Conservation (phyloP, 78 protist species). For the Mantamonas sphyraenae region DNA sequence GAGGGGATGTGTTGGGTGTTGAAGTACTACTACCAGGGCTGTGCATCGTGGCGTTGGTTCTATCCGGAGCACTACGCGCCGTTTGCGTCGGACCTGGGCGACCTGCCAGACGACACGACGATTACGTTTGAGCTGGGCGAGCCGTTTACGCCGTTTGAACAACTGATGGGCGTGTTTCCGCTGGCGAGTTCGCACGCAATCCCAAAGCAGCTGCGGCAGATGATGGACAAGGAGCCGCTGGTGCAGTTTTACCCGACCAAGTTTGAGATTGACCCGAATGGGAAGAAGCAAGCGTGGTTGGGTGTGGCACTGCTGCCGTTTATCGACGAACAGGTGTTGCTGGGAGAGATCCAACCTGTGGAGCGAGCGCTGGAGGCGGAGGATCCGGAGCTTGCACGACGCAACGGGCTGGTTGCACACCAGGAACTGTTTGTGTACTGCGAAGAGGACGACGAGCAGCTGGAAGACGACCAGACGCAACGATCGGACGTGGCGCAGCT, state of each 20-base stretch:
- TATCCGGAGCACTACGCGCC: constrained; percentile 97
- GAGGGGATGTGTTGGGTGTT: constrained; percentile 94
- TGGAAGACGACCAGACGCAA: too few relatives aligned
- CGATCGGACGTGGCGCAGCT: too few relatives aligned
- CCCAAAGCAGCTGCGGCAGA: constrained; percentile 2
- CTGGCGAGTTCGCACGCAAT: constrained; percentile 29
- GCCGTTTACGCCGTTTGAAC: constrained; percentile 89
- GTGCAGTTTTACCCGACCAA: constrained; percentile 79
- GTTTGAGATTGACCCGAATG: constrained; percentile 80
- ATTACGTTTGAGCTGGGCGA: constrained; percentile 14
- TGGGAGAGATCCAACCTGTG: constrained; percentile 22
- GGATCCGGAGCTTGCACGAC: too few relatives aligned
- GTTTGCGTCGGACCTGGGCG: constrained; percentile 55
- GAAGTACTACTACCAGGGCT: constrained; percentile 90
- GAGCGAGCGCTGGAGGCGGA: constrained; percentile 17
- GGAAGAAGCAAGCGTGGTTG: constrained; percentile 58
- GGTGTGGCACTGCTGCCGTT: constrained; percentile 90
- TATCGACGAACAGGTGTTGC: constrained; percentile 70
- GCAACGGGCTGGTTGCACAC: too few relatives aligned
- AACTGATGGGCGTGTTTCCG: constrained; percentile 95
- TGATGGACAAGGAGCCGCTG: constrained; percentile 42
- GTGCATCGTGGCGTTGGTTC: constrained; percentile 93
- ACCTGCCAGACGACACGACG: not conserved
- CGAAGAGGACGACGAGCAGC: too few relatives aligned
- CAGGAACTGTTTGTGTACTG: too few relatives aligned